Conservation (phyloP, 1,139 yeast genomes). For the Diutina siamensis region DNA sequence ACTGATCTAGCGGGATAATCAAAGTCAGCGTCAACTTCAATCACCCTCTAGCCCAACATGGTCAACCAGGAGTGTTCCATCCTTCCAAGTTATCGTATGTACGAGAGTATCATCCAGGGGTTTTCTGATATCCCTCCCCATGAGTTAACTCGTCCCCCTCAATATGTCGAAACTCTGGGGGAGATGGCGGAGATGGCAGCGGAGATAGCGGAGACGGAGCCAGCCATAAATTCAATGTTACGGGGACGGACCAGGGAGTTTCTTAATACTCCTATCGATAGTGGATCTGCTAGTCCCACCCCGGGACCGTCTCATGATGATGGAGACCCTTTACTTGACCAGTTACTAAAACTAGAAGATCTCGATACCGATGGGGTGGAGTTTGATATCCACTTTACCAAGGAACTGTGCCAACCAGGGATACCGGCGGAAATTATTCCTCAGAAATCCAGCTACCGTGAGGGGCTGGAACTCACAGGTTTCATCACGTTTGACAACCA, state of each 20-base stretch:
- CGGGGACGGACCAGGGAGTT: too few species aligned
- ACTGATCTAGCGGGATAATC: neutral
- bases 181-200: too few species aligned
- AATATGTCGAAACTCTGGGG: neutral
- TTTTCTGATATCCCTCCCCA: neutral
- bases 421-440: conserved; percentile 20
- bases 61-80: neutral
- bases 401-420: conserved; percentile 23
- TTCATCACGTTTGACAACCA: conserved; percentile 35
- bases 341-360: neutral
- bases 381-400: conserved; percentile 23
- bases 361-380: conserved; percentile 16
- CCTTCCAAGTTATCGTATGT: conserved; percentile 3
- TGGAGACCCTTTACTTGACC: neutral
- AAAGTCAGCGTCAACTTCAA: neutral
- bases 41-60: too few species aligned
- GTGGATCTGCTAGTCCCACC: neutral
- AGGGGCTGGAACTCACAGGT: conserved; percentile 45
- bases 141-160: neutral
- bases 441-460: conserved; percentile 27
- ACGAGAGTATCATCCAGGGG: neutral
- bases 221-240: too few species aligned
- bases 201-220: too few species aligned
- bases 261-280: neutral
- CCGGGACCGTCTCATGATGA: neutral